A percentile compares a stretch with the other conserved stretches of the same genome.
These are phyloP conservation scores for Leptographium galeiforme DNA, from an alignment of 2,329 filamentous ascomycete species.

Conservation along the genomic window DNA sequence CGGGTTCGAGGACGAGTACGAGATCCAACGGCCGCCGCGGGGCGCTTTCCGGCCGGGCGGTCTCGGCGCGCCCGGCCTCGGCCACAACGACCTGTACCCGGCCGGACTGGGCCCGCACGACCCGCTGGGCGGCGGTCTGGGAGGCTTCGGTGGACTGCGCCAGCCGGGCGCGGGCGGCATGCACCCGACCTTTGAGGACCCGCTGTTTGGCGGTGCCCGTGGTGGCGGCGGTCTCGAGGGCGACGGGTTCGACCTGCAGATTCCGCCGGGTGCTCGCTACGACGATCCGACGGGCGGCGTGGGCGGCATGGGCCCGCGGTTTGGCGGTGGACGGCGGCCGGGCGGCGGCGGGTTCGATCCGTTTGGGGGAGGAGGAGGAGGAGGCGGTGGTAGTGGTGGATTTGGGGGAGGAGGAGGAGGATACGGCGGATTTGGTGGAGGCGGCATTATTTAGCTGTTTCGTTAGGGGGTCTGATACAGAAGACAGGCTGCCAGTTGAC, in stretches of 20 bases:
- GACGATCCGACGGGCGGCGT: conserved; percentile 82
- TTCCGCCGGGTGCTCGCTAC: conserved; percentile 80
- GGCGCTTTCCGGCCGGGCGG: conserved; percentile 18
- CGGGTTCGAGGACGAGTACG: conserved; percentile 85
- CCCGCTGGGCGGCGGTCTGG: conserved; percentile 56
- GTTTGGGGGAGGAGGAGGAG: conserved; percentile 25
- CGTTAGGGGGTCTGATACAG: neutral
- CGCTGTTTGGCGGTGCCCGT: conserved; percentile 48
- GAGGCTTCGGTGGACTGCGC: conserved; percentile 39
- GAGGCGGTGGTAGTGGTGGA: conserved; percentile 20
- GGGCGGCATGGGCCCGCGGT: conserved; percentile 21
- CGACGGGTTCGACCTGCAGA: conserved; percentile 50
- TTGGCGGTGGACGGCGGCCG: conserved; percentile 22
- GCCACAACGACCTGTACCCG: conserved; percentile 78
- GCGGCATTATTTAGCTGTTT: conserved; percentile 15
- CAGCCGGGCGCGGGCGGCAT: conserved; percentile 51
- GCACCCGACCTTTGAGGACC: conserved; percentile 93
- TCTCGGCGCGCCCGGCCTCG: conserved; percentile 37
- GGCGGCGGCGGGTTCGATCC: conserved; percentile 21
- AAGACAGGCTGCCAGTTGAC: neutral
- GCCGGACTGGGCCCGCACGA: conserved; percentile 75
- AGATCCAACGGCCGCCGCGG: conserved; percentile 57
- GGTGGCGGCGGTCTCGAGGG: conserved; percentile 27
- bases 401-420: conserved; percentile 18
- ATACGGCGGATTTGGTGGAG: conserved; percentile 11